Base-by-base conservation (phyloP, 495 filamentous ascomycete genomes). In the Neurospora intermedia region DNA sequence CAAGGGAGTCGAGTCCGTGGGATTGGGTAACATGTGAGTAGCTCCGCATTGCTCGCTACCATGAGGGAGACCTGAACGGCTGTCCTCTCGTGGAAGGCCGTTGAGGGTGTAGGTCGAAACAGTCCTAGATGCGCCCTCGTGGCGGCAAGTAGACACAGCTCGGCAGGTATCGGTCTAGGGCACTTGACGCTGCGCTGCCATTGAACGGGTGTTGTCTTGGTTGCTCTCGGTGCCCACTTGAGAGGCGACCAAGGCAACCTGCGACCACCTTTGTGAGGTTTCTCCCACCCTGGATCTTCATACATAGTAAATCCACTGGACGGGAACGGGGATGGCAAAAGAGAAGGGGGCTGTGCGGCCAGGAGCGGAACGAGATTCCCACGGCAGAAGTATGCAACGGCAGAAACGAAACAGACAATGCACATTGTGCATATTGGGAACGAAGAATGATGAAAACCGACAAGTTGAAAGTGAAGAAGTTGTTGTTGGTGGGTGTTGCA, bases 91-190 rank as follows among this genome's bases (percentile, higher is more conserved):
- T 35, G 54, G 15, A 66, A 66, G 27, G 54, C 54, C 54, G 54
- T 66, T 66, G 15, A 66, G 54, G 54, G 54, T 62, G 54, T 62
- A 62, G 23, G 23, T 35, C 23, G 6, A 62, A 23, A 62, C 54
- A 62, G 54, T 35, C 27, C 54, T 31, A 62, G 54, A 62, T 66
- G 27, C 54, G 54, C 54, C 54, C 54, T 35, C 54, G 20, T 27
- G 27, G 54, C 54, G 54, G 54, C 54, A 35, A 66, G 54, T 38
- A 66, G 54, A 66, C 54, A 66, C 27, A 18, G 54, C 40, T 76
- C 74, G 73, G 74, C 73, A 74, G 73, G 74, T 69, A 69, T 72
- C 73, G 74, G 74, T 70, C 72, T 66, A 75, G 39, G 23, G 27
- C 27, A 38, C 54, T 66, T 27, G 15, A 8, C 27, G 54, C 27